Evolutionary conservation across 148 eudicot genomes (phyloP).

Genomic region (Chenopodium suecicum): DNA sequence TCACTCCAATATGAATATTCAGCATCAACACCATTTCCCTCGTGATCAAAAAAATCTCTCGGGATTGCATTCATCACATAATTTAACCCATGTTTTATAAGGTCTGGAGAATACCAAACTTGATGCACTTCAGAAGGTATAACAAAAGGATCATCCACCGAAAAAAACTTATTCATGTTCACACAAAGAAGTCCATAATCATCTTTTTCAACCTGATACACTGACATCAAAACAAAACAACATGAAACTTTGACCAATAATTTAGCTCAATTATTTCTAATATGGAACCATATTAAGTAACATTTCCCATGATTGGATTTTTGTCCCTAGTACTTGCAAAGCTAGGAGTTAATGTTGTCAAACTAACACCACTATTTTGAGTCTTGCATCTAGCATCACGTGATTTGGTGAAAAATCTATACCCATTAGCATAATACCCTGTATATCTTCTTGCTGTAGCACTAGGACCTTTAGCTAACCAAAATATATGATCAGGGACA

Average conservation of each 20-base stretch:
- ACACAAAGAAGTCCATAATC: conserved; percentile 8
- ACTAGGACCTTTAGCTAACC: conserved; percentile 25
- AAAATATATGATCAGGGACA: background rate
- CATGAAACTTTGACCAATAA: conserved; percentile 17
- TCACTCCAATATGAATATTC: too few species aligned
- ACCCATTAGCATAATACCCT: conserved; percentile 26
- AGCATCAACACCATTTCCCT: background rate
- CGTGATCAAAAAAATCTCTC: too few species aligned
- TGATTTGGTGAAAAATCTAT: conserved; percentile 24
- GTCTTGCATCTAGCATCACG: conserved; percentile 25
- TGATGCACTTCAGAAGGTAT: conserved; percentile 21
- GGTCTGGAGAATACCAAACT: conserved; percentile 14
- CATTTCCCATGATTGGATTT: conserved; percentile 19
- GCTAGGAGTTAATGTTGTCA: conserved; percentile 18
- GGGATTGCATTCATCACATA: too few species aligned
- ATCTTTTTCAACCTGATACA: conserved; percentile 21
- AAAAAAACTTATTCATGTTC: conserved; percentile 7
- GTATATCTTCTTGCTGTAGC: conserved; percentile 7
- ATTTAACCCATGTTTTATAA: too few species aligned
- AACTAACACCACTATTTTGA: conserved; percentile 27
- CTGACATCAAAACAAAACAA: conserved; percentile 17
- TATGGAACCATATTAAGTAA: conserved; percentile 17
- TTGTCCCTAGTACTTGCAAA: conserved; percentile 31
- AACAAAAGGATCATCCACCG: conserved; percentile 16
- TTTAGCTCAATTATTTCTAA: conserved; percentile 27